Evolutionary conservation across 2,329 filamentous ascomycete genomes (phyloP), one percentile per base, ranked within the genome.

Genomic region (Phyllosticta citribraziliensis): DNA sequence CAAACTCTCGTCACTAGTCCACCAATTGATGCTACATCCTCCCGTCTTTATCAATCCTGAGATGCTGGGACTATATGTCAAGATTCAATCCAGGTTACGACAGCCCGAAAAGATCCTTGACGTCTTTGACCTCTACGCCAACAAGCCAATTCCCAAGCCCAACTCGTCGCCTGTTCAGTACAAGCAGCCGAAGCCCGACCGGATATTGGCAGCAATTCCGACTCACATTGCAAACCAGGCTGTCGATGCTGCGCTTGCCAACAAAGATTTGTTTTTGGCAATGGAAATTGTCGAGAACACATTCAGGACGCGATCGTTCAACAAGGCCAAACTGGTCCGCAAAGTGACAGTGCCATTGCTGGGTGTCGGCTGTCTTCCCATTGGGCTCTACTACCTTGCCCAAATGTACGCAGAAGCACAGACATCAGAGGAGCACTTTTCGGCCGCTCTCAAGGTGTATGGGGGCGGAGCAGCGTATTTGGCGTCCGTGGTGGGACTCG

Each of bases 401-500:
- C 81, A 82, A 1, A 87, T 86, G 70, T 79, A 89, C 27, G 82
- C 87, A 1, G 73, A 78, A 11, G 79, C 86, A 64, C 89, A 93
- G 71, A 81, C 82, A 60, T 86, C 86, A n/a, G 90, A 96, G 83
- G 89, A 95, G 66, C 78, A 86, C 0, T 78, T 77, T 27, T 84
- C 83, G 35, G 91, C 91, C 10, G 95, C 90, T 2, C 84, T 84
- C 11, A 84, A 95, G 63, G 87, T 88, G 4, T 91, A 96, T 70
- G 84, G 83, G 0, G 92, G 89, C 12, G 88, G 94, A 56, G 77
- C 93, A 64, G 88, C 91, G 6, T 99, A 97, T 72, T 80, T 95
- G 52, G 82, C 85, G 20, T 89, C 91, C 65, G 91, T 91, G 4
- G 86, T 84, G 3, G 90, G 87, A 10, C 83, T 97, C 58, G 94